Conservation (phyloP, 2,329 filamentous ascomycete species). For the Exserohilum turcica region DNA sequence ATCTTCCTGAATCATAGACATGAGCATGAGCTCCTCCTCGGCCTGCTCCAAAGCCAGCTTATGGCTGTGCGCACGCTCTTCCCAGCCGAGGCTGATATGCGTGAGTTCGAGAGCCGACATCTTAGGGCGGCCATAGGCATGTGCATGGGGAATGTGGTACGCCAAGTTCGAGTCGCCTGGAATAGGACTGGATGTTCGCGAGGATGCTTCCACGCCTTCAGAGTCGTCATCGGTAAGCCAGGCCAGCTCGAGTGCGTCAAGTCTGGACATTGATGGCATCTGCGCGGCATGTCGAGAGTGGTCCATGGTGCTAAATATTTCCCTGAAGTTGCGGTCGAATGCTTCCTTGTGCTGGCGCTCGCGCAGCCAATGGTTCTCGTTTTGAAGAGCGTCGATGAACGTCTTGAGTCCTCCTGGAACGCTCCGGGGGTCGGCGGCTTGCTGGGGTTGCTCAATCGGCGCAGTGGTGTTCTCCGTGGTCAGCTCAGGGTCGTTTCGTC, state of each 20-base stretch:
- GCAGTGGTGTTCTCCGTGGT: slow-evolving; percentile 7
- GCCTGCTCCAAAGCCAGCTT: slow-evolving; percentile 13
- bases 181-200: not conserved
- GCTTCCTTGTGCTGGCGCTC: slow-evolving; percentile 27
- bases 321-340: slow-evolving; percentile 20
- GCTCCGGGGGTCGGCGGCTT: slow-evolving; percentile 10
- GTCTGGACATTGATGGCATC: slow-evolving; percentile 1
- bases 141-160: slow-evolving; percentile 6
- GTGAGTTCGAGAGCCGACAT: slow-evolving; percentile 14
- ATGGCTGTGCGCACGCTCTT: slow-evolving; percentile 8
- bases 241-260: slow-evolving; percentile 5
- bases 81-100: slow-evolving; percentile 12
- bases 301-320: slow-evolving; percentile 19
- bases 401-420: slow-evolving; percentile 22
- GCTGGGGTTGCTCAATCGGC: slow-evolving; percentile 18
- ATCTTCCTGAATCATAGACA: slow-evolving; percentile 8
- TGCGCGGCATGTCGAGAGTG: not conserved
- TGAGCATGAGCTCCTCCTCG: slow-evolving; percentile 12
- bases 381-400: slow-evolving; percentile 31
- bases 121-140: slow-evolving; percentile 10
- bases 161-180: not conserved
- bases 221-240: slow-evolving; percentile 14
- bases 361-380: slow-evolving; percentile 40
- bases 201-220: slow-evolving; percentile 1
- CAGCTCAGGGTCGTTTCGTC: slow-evolving; percentile 1